These are phyloP conservation scores for Fusarium sp. DNA, from an alignment of 2,329 filamentous ascomycete species.

Conservation along the genomic window DNA sequence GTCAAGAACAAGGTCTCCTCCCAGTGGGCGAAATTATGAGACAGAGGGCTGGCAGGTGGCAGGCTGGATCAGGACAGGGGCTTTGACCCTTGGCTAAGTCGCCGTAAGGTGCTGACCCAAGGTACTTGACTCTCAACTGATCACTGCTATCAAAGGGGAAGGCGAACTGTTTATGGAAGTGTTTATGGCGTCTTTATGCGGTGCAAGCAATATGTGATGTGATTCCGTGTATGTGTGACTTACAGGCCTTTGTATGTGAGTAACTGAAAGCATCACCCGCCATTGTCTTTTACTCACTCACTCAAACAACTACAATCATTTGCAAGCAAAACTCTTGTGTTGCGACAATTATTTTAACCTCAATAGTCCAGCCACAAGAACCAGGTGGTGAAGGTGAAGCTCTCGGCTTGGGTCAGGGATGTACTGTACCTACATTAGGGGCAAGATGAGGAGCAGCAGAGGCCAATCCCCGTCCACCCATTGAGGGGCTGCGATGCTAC, in stretches of 20 bases:
- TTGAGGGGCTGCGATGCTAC: conserved; percentile 16
- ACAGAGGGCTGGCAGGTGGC: conserved; percentile 30
- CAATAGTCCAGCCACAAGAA: conserved; percentile 5
- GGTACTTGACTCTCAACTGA: conserved; percentile 28
- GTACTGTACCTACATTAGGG: conserved; percentile 44
- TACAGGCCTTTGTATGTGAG: not conserved
- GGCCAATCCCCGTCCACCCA: conserved; percentile 20
- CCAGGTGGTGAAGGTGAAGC: not conserved
- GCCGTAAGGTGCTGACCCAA: conserved; percentile 18
- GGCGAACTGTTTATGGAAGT: conserved; percentile 11
- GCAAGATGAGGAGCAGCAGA: conserved; percentile 39
- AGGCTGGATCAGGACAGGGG: conserved; percentile 14
- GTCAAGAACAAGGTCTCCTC: conserved; percentile 7
- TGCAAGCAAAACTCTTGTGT: not conserved
- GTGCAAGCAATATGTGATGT: conserved; percentile 10
- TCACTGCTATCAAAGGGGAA: conserved; percentile 25
- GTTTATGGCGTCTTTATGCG: not conserved
- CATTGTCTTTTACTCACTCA: not conserved
- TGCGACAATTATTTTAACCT: conserved; percentile 9
- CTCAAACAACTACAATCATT: not conserved
- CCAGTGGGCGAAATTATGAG: conserved; percentile 36
- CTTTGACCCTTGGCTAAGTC: conserved; percentile 24
- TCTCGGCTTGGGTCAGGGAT: conserved; percentile 14
- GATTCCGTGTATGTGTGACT: conserved; percentile 8
- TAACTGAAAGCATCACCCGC: not conserved